phyloP scores from a whole-genome alignment of 176 grass and related monocot species.

The Raddia guianensis region DNA sequence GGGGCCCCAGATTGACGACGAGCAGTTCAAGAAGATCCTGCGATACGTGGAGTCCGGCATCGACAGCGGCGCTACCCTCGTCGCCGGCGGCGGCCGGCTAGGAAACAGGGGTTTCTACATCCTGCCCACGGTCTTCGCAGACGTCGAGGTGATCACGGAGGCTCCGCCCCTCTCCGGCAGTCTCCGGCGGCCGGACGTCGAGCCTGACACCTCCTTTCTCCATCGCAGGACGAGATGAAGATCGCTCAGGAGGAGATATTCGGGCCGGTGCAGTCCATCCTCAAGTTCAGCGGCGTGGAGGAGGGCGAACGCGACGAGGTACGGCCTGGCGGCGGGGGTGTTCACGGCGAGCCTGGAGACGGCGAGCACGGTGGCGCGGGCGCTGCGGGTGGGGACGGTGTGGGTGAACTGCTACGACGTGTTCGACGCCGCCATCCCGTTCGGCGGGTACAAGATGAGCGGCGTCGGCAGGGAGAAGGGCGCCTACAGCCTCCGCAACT shows the following conservation, averaged over 20 bases:
- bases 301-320: slow-evolving; percentile 57
- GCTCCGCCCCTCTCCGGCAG: no score
- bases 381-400: slow-evolving; percentile 65
- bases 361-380: slow-evolving; percentile 75
- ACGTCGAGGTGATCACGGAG: slow-evolving; percentile 54
- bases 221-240: slow-evolving; percentile 71
- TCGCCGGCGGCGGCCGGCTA: slow-evolving; percentile 60
- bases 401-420: slow-evolving; percentile 92
- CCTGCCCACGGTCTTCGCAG: slow-evolving; percentile 80
- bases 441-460: slow-evolving; percentile 95
- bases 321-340: slow-evolving; percentile 84
- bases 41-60: slow-evolving; percentile 65
- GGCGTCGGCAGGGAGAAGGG: slow-evolving; percentile 86
- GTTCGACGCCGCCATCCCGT: slow-evolving; percentile 88
- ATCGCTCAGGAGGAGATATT: slow-evolving; percentile 94
- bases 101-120: slow-evolving; percentile 84
- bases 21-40: slow-evolving; percentile 88
- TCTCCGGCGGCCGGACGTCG: no score
- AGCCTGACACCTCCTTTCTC: no score
- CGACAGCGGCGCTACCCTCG: slow-evolving; percentile 72
- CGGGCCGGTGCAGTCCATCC: slow-evolving; percentile 91
- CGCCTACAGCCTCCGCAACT: slow-evolving; percentile 77
- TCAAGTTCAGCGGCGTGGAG: slow-evolving; percentile 78
- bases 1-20: slow-evolving; percentile 92
- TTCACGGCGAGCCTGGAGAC: slow-evolving; percentile 79